Conservation (phyloP, 805 yeast genomes). For the Candida chauliodis region DNA sequence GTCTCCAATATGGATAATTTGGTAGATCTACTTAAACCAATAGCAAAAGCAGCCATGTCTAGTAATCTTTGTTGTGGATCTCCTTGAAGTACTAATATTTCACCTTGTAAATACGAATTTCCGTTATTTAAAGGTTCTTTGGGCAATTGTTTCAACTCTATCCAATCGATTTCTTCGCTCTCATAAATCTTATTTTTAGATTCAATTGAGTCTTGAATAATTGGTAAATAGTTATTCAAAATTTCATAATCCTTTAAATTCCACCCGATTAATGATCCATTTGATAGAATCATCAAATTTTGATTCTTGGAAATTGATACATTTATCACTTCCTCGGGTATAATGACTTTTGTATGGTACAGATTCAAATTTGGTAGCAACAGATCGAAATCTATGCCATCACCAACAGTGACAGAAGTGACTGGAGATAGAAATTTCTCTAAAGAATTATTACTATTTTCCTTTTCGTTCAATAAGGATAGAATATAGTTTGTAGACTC, state of each 20-base stretch:
- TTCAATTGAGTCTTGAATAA: slow-evolving; percentile 44
- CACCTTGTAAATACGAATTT: slow-evolving; percentile 54
- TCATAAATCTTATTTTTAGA: slow-evolving; percentile 37
- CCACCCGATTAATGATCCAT: slow-evolving; percentile 86
- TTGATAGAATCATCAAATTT: slow-evolving; percentile 66
- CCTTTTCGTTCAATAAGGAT: slow-evolving; percentile 21
- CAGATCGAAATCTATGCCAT: slow-evolving; percentile 56
- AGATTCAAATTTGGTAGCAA: slow-evolving; percentile 29
- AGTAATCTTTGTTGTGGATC: slow-evolving; percentile 47
- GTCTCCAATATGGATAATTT: slow-evolving; percentile 77
- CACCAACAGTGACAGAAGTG: slow-evolving; percentile 71
- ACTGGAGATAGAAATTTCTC: slow-evolving; percentile 43
- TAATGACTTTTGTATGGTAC: slow-evolving; percentile 23
- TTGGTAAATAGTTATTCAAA: slow-evolving; percentile 46
- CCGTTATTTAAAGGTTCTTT: slow-evolving; percentile 21
- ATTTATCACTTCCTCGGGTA: slow-evolving; percentile 67
- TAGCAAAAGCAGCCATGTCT: slow-evolving; percentile 85
- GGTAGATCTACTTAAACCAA: slow-evolving; percentile 84
- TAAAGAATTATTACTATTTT: slow-evolving; percentile 18
- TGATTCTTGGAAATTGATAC: slow-evolving; percentile 32
- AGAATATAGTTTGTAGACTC: slow-evolving; percentile 24
- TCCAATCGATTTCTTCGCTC: slow-evolving; percentile 83
- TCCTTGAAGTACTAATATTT: slow-evolving; percentile 65
- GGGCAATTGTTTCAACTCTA: slow-evolving; percentile 40
- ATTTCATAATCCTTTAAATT: slow-evolving; percentile 60